Evolutionary conservation across 495 filamentous ascomycete genomes (phyloP).

Genomic region (Penicillium argentinense): DNA sequence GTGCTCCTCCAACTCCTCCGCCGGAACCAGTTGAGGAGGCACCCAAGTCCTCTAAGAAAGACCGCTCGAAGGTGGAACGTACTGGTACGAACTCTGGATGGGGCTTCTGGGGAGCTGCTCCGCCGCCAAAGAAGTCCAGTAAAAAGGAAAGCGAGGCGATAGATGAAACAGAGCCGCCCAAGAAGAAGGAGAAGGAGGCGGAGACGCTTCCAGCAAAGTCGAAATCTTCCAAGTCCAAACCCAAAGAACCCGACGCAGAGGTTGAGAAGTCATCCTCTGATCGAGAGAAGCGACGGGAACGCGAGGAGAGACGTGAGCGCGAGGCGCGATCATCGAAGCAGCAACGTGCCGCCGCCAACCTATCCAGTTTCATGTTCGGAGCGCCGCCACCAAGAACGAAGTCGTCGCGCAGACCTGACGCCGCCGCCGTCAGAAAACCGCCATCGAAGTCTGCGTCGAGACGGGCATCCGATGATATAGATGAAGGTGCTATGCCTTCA

Average conservation of each 20-base stretch:
- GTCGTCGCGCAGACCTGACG: slow-evolving; percentile 39
- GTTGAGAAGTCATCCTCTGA: slow-evolving; percentile 57
- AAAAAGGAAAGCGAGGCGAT: slow-evolving; percentile 43
- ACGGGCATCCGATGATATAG: slow-evolving; percentile 50
- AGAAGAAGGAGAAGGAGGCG: slow-evolving; percentile 13
- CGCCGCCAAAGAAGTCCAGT: slow-evolving; percentile 48
- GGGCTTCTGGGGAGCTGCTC: slow-evolving; percentile 58
- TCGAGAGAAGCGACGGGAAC: slow-evolving; percentile 47
- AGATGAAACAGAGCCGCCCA: slow-evolving; percentile 20
- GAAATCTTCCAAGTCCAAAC: slow-evolving; percentile 46
- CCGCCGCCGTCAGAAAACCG: slow-evolving; percentile 9
- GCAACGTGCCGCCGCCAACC: slow-evolving; percentile 49
- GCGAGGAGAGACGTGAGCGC: slow-evolving; percentile 43
- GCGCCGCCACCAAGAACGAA: slow-evolving; percentile 51
- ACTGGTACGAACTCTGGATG: slow-evolving; percentile 48
- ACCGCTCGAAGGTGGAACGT: slow-evolving; percentile 57
- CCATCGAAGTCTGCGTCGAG: slow-evolving; percentile 34
- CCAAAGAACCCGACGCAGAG: slow-evolving; percentile 49
- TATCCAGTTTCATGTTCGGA: slow-evolving; percentile 54
- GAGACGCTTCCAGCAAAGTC: slow-evolving; percentile 40
- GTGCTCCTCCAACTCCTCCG: slow-evolving; percentile 53
- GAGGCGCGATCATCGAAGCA: slow-evolving; percentile 35
- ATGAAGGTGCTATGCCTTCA: slow-evolving; percentile 46
- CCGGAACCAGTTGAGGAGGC: slow-evolving; percentile 44
- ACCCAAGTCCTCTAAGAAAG: slow-evolving; percentile 54